Evolutionary conservation across 192 early-diverging fungal genomes (phyloP).

Genomic region (Podila epigama): DNA sequence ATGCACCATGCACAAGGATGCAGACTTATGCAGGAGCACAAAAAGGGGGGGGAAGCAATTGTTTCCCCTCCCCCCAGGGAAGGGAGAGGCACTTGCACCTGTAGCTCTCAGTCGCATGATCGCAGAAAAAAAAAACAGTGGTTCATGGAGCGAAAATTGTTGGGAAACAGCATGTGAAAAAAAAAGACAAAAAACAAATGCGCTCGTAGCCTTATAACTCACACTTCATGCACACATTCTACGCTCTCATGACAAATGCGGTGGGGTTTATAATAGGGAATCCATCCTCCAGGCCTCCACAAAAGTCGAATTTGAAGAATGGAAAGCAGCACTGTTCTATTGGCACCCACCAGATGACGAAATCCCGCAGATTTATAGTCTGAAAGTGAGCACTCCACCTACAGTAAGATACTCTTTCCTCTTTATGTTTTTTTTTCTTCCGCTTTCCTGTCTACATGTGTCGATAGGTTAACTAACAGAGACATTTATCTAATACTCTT

Average conservation of each 20-base stretch:
- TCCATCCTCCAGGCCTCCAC: slow-evolving; percentile 41
- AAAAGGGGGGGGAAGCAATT: too few species aligned
- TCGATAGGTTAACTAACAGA: too few species aligned
- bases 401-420: too few species aligned
- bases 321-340: slow-evolving; percentile 41
- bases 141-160: not conserved
- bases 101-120: too few species aligned
- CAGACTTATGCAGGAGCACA: not conserved
- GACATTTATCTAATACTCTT: too few species aligned
- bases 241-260: not conserved
- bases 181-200: too few species aligned
- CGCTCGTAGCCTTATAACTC: too few species aligned
- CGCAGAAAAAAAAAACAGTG: not conserved
- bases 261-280: slow-evolving; percentile 19
- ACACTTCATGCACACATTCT: not conserved
- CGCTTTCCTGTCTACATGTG: too few species aligned
- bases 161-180: not conserved
- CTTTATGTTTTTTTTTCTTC: too few species aligned
- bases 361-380: slow-evolving; percentile 31
- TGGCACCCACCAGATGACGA: slow-evolving; percentile 47
- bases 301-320: slow-evolving; percentile 42
- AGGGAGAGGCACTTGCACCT: too few species aligned
- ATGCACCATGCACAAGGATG: not conserved
- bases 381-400: slow-evolving; percentile 23
- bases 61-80: too few species aligned